Conservation (phyloP, 75 land plant genomes). For the Azolla pinnata region DNA sequence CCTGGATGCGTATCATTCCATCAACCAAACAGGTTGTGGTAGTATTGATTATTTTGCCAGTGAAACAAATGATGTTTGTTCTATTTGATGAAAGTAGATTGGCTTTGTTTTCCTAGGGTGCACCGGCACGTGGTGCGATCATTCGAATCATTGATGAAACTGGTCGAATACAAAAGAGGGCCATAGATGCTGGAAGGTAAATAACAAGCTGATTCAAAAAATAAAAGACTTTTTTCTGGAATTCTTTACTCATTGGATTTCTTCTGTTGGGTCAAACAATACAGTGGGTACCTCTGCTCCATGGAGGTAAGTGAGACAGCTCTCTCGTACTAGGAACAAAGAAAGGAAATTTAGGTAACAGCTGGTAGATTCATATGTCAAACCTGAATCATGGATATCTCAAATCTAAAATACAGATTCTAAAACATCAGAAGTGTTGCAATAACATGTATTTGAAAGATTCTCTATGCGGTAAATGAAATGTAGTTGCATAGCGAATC, state of each 20-base stretch:
- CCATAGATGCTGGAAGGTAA: conserved; percentile 30
- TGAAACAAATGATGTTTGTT: neutral
- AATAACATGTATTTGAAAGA: too few species aligned
- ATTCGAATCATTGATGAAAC: conserved; percentile 16
- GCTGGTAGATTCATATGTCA: neutral
- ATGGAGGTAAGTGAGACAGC: conserved; percentile 16
- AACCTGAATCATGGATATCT: too few species aligned
- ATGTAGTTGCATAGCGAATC: too few species aligned
- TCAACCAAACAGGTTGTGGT: conserved; percentile 18
- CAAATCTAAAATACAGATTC: neutral
- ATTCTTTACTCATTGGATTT: neutral
- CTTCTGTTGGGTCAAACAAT: neutral
- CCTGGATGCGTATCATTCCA: conserved; percentile 25
- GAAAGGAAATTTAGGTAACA: neutral
- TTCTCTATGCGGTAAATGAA: too few species aligned
- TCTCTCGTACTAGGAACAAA: neutral
- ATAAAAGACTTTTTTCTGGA: neutral
- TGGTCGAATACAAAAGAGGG: conserved; percentile 25
- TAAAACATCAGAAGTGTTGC: too few species aligned
- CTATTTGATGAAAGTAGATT: neutral
- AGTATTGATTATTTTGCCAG: neutral
- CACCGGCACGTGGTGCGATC: conserved; percentile 28
- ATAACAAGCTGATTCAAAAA: neutral
- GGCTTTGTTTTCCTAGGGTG: conserved; percentile 14
- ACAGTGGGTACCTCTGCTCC: conserved; percentile 24